Evolutionary conservation across 1,284 basidiomycete genomes (phyloP).

Genomic region (Cryptococcus sp.): DNA sequence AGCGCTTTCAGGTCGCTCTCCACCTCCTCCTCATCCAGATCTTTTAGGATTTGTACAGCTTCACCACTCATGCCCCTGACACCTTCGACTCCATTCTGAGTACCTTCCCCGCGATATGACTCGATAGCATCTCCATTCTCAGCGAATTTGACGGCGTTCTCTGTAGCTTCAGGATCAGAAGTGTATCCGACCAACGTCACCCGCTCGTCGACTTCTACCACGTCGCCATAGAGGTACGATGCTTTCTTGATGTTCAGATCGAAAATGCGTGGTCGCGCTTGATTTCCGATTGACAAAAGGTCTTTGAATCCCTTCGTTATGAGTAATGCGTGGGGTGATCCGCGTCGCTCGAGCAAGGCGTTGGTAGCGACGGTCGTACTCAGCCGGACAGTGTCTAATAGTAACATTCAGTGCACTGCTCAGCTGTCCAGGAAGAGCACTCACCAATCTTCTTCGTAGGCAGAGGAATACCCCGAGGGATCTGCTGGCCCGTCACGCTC

Average conservation of each 20-base stretch:
- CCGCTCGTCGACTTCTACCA: slow-evolving; percentile 57
- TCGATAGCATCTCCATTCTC: slow-evolving; percentile 63
- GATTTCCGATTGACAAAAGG: slow-evolving; percentile 65
- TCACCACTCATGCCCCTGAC: slow-evolving; percentile 86
- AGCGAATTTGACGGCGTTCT: slow-evolving; percentile 73
- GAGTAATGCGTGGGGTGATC: slow-evolving; percentile 83
- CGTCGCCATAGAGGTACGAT: slow-evolving; percentile 59
- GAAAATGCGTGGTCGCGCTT: slow-evolving; percentile 80
- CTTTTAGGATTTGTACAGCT: slow-evolving; percentile 80
- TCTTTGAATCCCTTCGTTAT: slow-evolving; percentile 92
- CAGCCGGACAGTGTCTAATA: slow-evolving; percentile 80
- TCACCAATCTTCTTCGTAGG: slow-evolving; percentile 75
- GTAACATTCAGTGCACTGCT: background rate
- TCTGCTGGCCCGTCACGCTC: slow-evolving; percentile 62
- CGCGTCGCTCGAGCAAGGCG: slow-evolving; percentile 90
- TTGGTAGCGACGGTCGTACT: slow-evolving; percentile 96
- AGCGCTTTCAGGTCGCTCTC: slow-evolving; percentile 22
- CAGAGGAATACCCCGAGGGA: slow-evolving; percentile 68
- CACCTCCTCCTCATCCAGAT: slow-evolving; percentile 61
- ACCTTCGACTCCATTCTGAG: slow-evolving; percentile 53
- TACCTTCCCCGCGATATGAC: slow-evolving; percentile 63
- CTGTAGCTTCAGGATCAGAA: slow-evolving; percentile 75
- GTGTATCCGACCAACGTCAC: slow-evolving; percentile 79
- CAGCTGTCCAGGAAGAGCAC: background rate
- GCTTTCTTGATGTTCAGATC: slow-evolving; percentile 76